Evolutionary conservation across 371 early-diverging fungal genomes (phyloP).

Genomic region (Mortierella polycephala): DNA sequence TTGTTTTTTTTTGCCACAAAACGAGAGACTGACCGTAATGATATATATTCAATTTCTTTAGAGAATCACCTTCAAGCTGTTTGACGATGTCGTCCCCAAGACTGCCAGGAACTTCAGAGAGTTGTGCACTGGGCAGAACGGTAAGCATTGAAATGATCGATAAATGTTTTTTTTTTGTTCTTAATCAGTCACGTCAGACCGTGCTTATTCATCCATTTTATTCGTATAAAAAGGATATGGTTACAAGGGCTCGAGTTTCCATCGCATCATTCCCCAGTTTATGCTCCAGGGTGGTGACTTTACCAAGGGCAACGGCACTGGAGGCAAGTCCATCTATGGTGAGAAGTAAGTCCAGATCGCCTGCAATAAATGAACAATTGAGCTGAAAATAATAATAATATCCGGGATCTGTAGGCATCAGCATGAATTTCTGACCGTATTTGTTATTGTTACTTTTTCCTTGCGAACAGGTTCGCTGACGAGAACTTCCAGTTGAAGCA

Average conservation of each 20-base stretch:
- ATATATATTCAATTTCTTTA: not conserved
- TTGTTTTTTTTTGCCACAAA: too few relatives aligned
- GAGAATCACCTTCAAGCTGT: slow-evolving; percentile 16
- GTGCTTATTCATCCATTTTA: too few relatives aligned
- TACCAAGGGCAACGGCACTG: slow-evolving; percentile 83
- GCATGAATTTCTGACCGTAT: too few relatives aligned
- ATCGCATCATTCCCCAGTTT: slow-evolving; percentile 86
- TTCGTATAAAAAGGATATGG: slow-evolving; percentile 56
- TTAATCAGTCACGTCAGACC: not conserved
- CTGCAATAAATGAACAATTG: too few relatives aligned
- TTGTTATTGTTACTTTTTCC: slow-evolving; percentile 18
- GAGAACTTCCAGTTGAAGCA: slow-evolving; percentile 94
- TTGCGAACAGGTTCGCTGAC: slow-evolving; percentile 77
- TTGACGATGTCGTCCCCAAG: slow-evolving; percentile 84
- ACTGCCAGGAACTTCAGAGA: slow-evolving; percentile 94
- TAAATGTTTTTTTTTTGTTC: not conserved
- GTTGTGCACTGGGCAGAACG: slow-evolving; percentile 85
- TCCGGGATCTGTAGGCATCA: too few relatives aligned
- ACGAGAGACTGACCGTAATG: too few relatives aligned
- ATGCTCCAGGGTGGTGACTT: slow-evolving; percentile 87
- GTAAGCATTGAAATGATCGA: not conserved
- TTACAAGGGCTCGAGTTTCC: slow-evolving; percentile 90
- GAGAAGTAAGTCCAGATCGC: slow-evolving; percentile 69
- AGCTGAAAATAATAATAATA: too few relatives aligned
- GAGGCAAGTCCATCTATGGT: slow-evolving; percentile 94